These are phyloP conservation scores for Tylopilus sp. DNA, from an alignment of 1,284 basidiomycete genomes.

Conservation along the genomic window DNA sequence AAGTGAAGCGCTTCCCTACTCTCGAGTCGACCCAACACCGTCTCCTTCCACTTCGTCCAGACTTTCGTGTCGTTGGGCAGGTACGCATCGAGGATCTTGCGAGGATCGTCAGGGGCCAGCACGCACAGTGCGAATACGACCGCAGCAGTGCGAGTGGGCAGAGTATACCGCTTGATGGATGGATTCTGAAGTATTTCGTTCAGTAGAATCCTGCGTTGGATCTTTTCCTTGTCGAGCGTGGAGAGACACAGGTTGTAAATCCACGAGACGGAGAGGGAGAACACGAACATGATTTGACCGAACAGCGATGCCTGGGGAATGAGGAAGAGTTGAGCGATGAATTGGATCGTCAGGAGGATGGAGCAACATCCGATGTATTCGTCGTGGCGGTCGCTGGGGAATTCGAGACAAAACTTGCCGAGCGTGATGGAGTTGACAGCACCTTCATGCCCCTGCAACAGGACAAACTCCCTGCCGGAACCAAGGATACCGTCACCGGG, in stretches of 20 bases:
- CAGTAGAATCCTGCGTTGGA: constrained; percentile 22
- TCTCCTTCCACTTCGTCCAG: constrained; percentile 22
- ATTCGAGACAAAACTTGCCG: constrained; percentile 23
- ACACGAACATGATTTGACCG: constrained; percentile 30
- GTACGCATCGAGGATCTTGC: constrained; percentile 21
- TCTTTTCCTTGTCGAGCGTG: constrained; percentile 25
- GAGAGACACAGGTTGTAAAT: constrained; percentile 28
- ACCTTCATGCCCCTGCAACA: constrained; percentile 23
- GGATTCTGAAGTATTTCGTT: constrained; percentile 16
- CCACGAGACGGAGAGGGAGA: constrained; percentile 28
- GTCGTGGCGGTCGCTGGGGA: constrained; percentile 12
- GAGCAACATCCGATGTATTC: constrained; percentile 22
- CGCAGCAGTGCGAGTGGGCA: constrained; percentile 25
- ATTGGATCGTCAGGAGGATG: constrained; percentile 25
- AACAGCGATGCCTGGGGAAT: constrained; percentile 23
- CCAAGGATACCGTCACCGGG: constrained; percentile 25
- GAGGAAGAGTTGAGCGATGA: constrained; percentile 25
- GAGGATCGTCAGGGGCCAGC: constrained; percentile 18
- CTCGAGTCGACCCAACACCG: constrained; percentile 7
- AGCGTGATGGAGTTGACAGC: constrained; percentile 27
- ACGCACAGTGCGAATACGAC: constrained; percentile 25
- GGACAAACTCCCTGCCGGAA: constrained; percentile 14
- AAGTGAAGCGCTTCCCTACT: constrained; percentile 12
- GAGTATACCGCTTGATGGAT: constrained; percentile 12
- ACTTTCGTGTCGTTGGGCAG: constrained; percentile 29